A percentile compares a stretch with the other conserved stretches of the same genome.
Conservation (phyloP, 2,329 filamentous ascomycete genomes). For the Raffaelea arxii region DNA sequence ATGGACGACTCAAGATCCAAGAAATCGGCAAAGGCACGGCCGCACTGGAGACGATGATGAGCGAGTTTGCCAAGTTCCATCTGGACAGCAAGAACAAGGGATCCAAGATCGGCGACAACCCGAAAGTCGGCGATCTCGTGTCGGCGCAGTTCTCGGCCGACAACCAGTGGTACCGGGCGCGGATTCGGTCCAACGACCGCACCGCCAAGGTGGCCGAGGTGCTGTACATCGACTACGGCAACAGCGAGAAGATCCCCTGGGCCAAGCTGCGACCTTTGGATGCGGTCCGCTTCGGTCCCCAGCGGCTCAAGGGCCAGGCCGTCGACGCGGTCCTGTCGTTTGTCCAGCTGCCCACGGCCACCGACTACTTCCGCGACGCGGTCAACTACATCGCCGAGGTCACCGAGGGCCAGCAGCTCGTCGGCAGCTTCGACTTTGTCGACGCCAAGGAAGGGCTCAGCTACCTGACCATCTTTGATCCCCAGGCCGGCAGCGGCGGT, state of each 20-base stretch:
- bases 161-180: conserved; percentile 88
- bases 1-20: conserved; percentile 80
- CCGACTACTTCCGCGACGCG: conserved; percentile 77
- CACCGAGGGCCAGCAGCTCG: conserved; percentile 66
- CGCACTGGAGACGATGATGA: conserved; percentile 80
- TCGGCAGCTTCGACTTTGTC: conserved; percentile 83
- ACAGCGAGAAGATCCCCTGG: conserved; percentile 84
- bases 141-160: conserved; percentile 86
- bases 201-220: conserved; percentile 82
- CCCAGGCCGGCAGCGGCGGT: conserved; percentile 46
- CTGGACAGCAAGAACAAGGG: conserved; percentile 71
- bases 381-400: conserved; percentile 65
- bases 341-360: conserved; percentile 67
- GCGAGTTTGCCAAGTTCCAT: conserved; percentile 84
- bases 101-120: conserved; percentile 60
- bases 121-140: conserved; percentile 86
- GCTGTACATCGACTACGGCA: conserved; percentile 92
- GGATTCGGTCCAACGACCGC: conserved; percentile 85
- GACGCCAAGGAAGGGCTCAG: conserved; percentile 69
- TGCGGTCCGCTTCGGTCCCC: conserved; percentile 65
- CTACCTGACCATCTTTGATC: conserved; percentile 83
- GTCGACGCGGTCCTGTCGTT: conserved; percentile 80
- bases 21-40: conserved; percentile 79
- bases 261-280: conserved; percentile 70
- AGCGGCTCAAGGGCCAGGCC: conserved; percentile 81